Base-by-base conservation (phyloP, 106 monocot species). In the Dendrobium chrysotoxum region DNA sequence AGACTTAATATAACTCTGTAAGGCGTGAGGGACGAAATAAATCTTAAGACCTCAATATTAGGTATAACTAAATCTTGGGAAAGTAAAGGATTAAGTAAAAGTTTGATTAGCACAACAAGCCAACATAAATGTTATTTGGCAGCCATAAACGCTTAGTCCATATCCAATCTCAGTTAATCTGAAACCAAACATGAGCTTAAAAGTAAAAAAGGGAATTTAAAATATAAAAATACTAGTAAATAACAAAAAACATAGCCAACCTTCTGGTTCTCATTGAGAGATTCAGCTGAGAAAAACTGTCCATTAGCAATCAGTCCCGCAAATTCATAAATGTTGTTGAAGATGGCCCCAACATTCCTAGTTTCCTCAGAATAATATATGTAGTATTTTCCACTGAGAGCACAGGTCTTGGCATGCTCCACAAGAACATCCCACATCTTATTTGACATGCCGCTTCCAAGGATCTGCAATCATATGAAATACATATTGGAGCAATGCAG, bases 241-340 rank as follows among this genome's bases (percentile, higher is more conserved):
- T 53, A 61, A 57, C 65, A 7, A 54, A 41, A 44, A 70, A 79
- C 42, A 73, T 42, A 4, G 80, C 80, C 72, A 53, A 96, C 96
- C 96, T 90, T 96, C 53, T 93, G 93, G 40, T 74, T 86, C 31
- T 93, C 96, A 42, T 82, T 79, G 15, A 96, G 91, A 42, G 82
- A 77, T 74, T 96, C 96, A 39, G 92, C 90, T 25, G 96, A 92
- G 72, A 80, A 68, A 85, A 86, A 96, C 76, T 93, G 93, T 53
- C 79, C 92, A 77, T 64, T 74, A 80, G 87, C 90, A 86, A 96
- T 93, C 77, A 96, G 74, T 11, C 96, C 96, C 79, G 75, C 82
- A 67, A 96, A 96, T 84, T 96, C 96, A 78, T 91, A 96, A 38
- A 96, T 96, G 81, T 93, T 96, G 80, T 96, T 93, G 86, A 96